Percentiles rank a stretch among this genome's conserved stretches.
Evolutionary conservation across 148 eudicot species (phyloP).

Genomic region (Nepenthes gracilis): DNA sequence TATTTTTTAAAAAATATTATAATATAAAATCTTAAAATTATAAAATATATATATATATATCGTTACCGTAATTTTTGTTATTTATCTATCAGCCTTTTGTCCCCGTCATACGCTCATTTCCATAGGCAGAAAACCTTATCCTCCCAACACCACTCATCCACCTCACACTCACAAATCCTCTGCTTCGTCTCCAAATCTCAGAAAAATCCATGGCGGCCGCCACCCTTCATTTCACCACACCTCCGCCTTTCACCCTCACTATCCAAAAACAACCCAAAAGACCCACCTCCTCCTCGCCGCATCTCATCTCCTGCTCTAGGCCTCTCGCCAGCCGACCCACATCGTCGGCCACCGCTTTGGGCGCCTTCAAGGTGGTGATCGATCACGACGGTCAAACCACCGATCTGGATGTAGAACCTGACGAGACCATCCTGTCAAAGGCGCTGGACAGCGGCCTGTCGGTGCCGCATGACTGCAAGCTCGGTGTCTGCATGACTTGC

Average conservation of each 20-base stretch:
- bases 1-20: too few relatives aligned
- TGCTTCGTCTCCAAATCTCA: neutral
- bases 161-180: neutral
- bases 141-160: neutral
- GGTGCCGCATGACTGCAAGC: constrained; percentile 81
- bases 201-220: neutral
- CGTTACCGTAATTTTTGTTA: too few relatives aligned
- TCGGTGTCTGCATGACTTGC: constrained; percentile 96
- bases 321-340: neutral
- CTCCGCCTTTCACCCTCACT: neutral
- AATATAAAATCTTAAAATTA: too few relatives aligned
- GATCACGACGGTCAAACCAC: constrained; percentile 55
- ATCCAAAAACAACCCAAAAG: neutral
- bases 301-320: neutral
- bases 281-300: neutral
- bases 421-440: constrained; percentile 67
- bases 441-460: constrained; percentile 57
- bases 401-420: constrained; percentile 65
- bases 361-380: constrained; percentile 51
- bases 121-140: constrained; percentile 2
- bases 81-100: too few relatives aligned
- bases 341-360: constrained; percentile 3
- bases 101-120: too few relatives aligned
- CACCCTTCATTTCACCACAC: neutral
- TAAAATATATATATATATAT: too few relatives aligned